phyloP scores from a whole-genome alignment of 2,329 filamentous ascomycete species.

The Ophiostoma sp. region DNA sequence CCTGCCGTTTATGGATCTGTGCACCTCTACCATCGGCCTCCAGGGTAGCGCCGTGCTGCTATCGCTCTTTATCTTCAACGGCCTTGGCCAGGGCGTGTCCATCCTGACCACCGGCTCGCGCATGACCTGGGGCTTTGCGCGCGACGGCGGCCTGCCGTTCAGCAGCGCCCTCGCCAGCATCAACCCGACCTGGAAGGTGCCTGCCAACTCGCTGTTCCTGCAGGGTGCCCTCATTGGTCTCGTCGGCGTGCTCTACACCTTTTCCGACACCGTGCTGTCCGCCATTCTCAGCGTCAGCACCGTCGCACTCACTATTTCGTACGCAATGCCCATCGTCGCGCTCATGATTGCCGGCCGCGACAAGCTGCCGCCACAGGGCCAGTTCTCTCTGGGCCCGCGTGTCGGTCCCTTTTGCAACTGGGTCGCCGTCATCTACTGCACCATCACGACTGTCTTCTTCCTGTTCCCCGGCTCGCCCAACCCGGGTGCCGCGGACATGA shows the following conservation, averaged over 20 bases:
- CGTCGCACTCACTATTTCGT: conserved; percentile 50
- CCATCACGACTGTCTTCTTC: conserved; percentile 26
- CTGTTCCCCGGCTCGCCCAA: conserved; percentile 24
- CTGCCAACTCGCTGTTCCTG: conserved; percentile 27
- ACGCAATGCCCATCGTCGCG: conserved; percentile 45
- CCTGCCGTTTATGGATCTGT: conserved; percentile 43
- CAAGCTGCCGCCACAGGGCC: conserved; percentile 40
- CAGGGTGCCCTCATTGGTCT: conserved; percentile 22
- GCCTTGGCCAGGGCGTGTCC: conserved; percentile 33
- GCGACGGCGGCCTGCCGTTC: conserved; percentile 42
- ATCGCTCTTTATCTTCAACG: conserved; percentile 42
- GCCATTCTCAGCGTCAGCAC: conserved; percentile 52
- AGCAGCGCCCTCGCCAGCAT: conserved; percentile 37
- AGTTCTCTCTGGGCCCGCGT: conserved; percentile 19
- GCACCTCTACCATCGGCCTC: conserved; percentile 39
- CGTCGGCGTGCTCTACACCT: conserved; percentile 41
- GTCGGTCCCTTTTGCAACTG: conserved; percentile 22
- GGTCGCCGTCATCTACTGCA: conserved; percentile 24
- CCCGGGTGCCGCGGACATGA: conserved; percentile 24
- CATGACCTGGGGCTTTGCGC: conserved; percentile 42
- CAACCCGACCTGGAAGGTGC: conserved; percentile 38
- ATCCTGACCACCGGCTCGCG: conserved; percentile 37
- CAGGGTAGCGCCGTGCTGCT: conserved; percentile 35
- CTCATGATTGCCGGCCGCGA: conserved; percentile 48
- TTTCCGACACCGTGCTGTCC: conserved; percentile 47